Evolutionary conservation across 2,329 filamentous ascomycete genomes (phyloP).

Genomic region (Penicillium rolfsii): DNA sequence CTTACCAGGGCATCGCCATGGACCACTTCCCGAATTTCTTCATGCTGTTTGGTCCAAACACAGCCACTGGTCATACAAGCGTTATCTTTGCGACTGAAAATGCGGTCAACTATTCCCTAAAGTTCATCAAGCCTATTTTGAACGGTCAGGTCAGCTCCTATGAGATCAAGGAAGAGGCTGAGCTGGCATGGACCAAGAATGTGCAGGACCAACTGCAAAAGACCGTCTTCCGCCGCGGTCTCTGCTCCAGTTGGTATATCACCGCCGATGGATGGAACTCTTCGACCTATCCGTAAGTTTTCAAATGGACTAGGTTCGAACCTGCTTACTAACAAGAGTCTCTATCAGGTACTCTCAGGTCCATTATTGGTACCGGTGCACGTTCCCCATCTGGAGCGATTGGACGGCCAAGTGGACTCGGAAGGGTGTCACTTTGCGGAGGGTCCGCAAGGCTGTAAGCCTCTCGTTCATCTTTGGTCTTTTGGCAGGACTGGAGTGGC

Average conservation of each 20-base stretch:
- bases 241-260: slow-evolving; percentile 56
- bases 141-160: slow-evolving; percentile 49
- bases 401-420: slow-evolving; percentile 57
- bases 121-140: slow-evolving; percentile 60
- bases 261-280: slow-evolving; percentile 55
- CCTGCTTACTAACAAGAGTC: slow-evolving; percentile 17
- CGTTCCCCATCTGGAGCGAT: slow-evolving; percentile 58
- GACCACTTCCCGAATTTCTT: slow-evolving; percentile 69
- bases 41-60: slow-evolving; percentile 66
- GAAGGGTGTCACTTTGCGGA: slow-evolving; percentile 48
- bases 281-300: slow-evolving; percentile 50
- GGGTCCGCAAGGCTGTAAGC: slow-evolving; percentile 24
- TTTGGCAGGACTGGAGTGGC: slow-evolving; percentile 24
- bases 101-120: slow-evolving; percentile 62
- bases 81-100: slow-evolving; percentile 65
- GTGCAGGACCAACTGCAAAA: slow-evolving; percentile 53
- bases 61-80: slow-evolving; percentile 63
- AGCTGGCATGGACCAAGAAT: slow-evolving; percentile 52
- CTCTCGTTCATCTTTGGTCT: slow-evolving; percentile 25
- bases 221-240: slow-evolving; percentile 53
- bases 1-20: slow-evolving; percentile 62
- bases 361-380: slow-evolving; percentile 55
- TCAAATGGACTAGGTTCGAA: neutral
- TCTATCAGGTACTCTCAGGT: slow-evolving; percentile 53
- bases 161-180: slow-evolving; percentile 55